Evolutionary conservation across 169 alveolate species (phyloP).

Genomic region (Plasmodium gonderi): DNA sequence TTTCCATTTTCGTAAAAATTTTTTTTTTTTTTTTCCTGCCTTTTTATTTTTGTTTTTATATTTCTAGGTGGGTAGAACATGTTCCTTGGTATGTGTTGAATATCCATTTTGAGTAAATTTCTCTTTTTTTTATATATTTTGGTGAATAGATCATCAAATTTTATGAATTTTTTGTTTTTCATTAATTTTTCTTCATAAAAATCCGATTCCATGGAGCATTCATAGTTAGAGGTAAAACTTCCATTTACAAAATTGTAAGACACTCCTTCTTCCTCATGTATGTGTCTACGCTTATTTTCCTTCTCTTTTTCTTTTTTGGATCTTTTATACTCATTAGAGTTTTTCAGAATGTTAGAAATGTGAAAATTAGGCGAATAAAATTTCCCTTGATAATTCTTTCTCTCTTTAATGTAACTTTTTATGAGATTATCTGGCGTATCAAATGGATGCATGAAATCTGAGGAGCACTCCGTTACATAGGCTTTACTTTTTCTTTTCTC

Average conservation of each 20-base stretch:
- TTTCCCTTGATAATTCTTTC: constrained; percentile 25
- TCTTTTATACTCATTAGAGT: background rate
- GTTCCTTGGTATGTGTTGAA: background rate
- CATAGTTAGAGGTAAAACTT: background rate
- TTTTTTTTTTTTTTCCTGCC: background rate
- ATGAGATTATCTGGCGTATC: constrained; percentile 4
- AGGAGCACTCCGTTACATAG: constrained; percentile 74
- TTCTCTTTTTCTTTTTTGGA: background rate
- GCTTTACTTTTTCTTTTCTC: background rate
- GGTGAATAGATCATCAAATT: constrained; percentile 58
- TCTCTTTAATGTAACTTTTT: constrained; percentile 50
- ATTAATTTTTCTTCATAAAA: background rate
- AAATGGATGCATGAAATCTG: background rate
- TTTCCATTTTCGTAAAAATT: background rate
- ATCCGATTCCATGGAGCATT: constrained; percentile 35
- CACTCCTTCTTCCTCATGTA: constrained; percentile 6
- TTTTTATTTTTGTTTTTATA: background rate
- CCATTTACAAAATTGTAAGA: constrained; percentile 37
- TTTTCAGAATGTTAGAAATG: background rate
- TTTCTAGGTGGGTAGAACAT: background rate
- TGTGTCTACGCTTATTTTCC: background rate
- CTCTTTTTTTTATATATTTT: constrained; percentile 65
- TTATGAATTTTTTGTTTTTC: constrained; percentile 20
- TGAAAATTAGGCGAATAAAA: constrained; percentile 19
- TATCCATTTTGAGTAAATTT: constrained; percentile 8